A percentile compares a stretch with the other conserved stretches of the same genome.
phyloP scores from a whole-genome alignment of 345 rosid species.

The Aquilaria malaccensis region DNA sequence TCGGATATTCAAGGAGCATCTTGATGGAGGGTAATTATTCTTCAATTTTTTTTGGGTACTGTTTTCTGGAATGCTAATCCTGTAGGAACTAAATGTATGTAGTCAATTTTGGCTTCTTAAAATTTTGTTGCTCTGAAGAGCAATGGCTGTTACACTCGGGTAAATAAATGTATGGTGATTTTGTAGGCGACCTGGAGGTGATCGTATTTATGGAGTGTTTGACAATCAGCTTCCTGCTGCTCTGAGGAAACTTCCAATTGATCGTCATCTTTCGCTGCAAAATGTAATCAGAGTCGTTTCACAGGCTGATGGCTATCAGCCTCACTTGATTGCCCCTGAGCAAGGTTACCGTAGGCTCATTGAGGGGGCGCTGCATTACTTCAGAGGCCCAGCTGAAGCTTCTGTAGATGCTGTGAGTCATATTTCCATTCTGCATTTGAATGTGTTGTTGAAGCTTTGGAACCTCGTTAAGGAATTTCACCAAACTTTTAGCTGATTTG shows the following conservation, averaged over 20 bases:
- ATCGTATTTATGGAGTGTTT: conserved; percentile 75
- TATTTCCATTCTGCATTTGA: not conserved
- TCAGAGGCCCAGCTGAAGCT: conserved; percentile 87
- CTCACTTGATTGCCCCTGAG: conserved; percentile 84
- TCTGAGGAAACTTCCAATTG: conserved; percentile 78
- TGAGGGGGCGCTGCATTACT: conserved; percentile 58
- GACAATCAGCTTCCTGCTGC: conserved; percentile 93
- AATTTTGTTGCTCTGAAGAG: too few relatives aligned
- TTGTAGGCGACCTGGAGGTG: conserved; percentile 78
- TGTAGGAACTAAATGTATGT: too few relatives aligned
- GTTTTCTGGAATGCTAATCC: too few relatives aligned
- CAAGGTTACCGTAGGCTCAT: conserved; percentile 77
- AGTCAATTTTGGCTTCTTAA: too few relatives aligned
- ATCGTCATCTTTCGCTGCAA: conserved; percentile 75
- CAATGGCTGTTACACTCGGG: too few relatives aligned
- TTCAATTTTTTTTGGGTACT: too few relatives aligned
- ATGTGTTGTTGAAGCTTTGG: not conserved
- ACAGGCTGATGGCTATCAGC: conserved; percentile 88
- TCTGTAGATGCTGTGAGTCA: conserved; percentile 77
- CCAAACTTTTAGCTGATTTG: not conserved
- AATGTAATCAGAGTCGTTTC: conserved; percentile 70
- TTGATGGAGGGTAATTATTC: conserved; percentile 79
- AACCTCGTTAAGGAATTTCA: not conserved
- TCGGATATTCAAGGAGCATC: conserved; percentile 82
- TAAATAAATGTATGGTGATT: not conserved